Evolutionary conservation across 768 basidiomycete genomes (phyloP), one percentile per base, ranked within the genome.

Genomic region (Trametes cinnabarina): DNA sequence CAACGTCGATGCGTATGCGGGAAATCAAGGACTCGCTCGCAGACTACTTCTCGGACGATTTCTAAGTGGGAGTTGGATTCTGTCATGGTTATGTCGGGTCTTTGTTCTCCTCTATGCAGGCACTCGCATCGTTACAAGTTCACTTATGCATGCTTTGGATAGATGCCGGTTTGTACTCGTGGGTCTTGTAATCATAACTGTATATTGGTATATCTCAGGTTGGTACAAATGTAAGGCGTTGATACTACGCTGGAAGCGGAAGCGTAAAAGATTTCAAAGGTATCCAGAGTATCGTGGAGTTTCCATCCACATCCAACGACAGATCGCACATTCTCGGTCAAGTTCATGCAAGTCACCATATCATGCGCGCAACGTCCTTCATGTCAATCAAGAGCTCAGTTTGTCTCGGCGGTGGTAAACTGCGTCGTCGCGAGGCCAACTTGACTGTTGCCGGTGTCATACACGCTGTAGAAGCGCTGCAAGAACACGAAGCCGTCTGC

Each of bases 401-500:
- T 41, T 9, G 40, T 41, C 43, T 65, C 65, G 12, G 73, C 70
- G 44, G 63, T 55, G 28, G 73, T 74, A 65, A 67, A 72, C 49
- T 60, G 53, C 19, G 73, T 74, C 30, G 67, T 73, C 8, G 72
- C 73, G 39, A 74, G 47, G 6, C 73, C 73, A 42, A 74, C 68
- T 51, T 67, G 70, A 25, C 62, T 55, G 61, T 71, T 72, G 42
- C 65, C 66, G 2, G 71, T 69, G 62, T 74, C 73, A 61, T 65
- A 74, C 34, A 71, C 69, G 53, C 75, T 78, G 69, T 87, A 85
- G 77, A 81, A 86, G 17, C 83, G 79, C 64, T 86, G 81, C 59
- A 85, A 66, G 76, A 80, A 85, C 7, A 67, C 77, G 54, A 82
- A 83, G 3, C 84, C 82, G 57, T 82, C 83, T 82, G 64, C n/a